These are phyloP conservation scores for Truncatella angustata DNA, from an alignment of 2,329 filamentous ascomycete genomes.

Conservation along the genomic window DNA sequence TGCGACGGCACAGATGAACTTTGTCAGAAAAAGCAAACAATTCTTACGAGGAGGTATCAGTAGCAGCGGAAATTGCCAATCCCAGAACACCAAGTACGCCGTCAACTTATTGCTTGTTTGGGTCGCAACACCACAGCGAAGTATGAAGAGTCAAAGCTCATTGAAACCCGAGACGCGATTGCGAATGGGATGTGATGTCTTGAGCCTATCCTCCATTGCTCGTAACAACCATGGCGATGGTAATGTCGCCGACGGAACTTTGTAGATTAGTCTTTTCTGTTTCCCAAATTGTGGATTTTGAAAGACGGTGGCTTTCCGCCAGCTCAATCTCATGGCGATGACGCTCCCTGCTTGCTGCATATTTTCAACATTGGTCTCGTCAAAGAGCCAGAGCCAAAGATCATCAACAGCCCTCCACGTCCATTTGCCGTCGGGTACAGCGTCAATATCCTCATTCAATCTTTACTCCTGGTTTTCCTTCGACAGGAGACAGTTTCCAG, in stretches of 20 bases:
- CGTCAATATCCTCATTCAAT: conserved; percentile 19
- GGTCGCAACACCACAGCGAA: conserved; percentile 8
- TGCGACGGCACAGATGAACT: conserved; percentile 30
- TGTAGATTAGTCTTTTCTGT: neutral
- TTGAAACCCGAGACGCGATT: conserved; percentile 9
- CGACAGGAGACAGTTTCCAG: conserved; percentile 17
- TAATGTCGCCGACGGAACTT: conserved; percentile 8
- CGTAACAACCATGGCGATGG: conserved; percentile 8
- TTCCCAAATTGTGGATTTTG: neutral
- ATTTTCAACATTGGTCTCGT: conserved; percentile 21
- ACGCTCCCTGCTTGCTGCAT: conserved; percentile 23
- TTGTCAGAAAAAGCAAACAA: conserved; percentile 44
- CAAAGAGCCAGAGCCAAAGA: conserved; percentile 20
- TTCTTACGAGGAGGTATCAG: conserved; percentile 49
- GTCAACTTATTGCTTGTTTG: conserved; percentile 47
- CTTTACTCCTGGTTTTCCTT: conserved; percentile 13
- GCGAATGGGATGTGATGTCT: conserved; percentile 11
- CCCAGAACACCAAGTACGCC: conserved; percentile 50
- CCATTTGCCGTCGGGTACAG: conserved; percentile 13
- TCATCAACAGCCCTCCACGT: conserved; percentile 18
- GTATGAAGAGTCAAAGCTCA: conserved; percentile 12
- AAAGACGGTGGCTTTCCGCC: conserved; percentile 18
- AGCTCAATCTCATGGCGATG: conserved; percentile 20
- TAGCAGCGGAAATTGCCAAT: conserved; percentile 46
- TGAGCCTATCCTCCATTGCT: conserved; percentile 11